Base-by-base conservation (phyloP, 2,329 filamentous ascomycete species). In the Scedosporium dehoogii region DNA sequence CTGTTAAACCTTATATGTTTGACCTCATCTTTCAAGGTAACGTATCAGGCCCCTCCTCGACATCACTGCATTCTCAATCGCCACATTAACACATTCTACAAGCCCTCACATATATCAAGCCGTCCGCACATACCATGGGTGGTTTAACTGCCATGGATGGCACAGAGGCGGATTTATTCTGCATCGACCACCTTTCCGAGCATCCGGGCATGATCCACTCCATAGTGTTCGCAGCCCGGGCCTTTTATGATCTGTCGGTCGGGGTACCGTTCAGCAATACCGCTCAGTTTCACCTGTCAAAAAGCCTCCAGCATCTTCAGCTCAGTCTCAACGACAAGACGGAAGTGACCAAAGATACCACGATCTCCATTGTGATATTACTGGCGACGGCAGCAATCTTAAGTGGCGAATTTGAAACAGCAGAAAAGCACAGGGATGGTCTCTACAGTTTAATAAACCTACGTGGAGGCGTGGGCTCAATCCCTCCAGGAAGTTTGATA, bases 371-470 rank as follows among this genome's bases (percentile, higher is more conserved):
- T 1, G 66, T 69, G 0, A 42, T 64, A 2, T 65, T 66, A 2
- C 61, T 71, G 6, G 69, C 69, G 1, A 67, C 65, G 12, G 64
- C 67, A 1, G 67, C 69, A 1, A 63, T 66, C 5, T 59, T 70
- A 0, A 16, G 65, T 6, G 68, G 68, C 0, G 69, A 70, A 16
- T n/a, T 68, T 1, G 63, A 63, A 14, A 66, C 67, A 0, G 63
- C 66, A 0, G 44, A 27, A 6, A 68, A 67, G 59, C 69, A 71
- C 55, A 66, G 70, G 64, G 63, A 70, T 42, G 69, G 69, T 0
- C 58, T 70, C 48, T 41, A 63, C 44, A 44, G 56, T 12, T 68
- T 71, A 7, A 53, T 71, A 6, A 53, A 68, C 14, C 16, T 70
- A 25, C 65, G 68, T 9, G 69, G 69, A 1, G 69, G 69, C 0